Conservation (phyloP, 257 asterid genomes). For the Nicotiana paniculata region DNA sequence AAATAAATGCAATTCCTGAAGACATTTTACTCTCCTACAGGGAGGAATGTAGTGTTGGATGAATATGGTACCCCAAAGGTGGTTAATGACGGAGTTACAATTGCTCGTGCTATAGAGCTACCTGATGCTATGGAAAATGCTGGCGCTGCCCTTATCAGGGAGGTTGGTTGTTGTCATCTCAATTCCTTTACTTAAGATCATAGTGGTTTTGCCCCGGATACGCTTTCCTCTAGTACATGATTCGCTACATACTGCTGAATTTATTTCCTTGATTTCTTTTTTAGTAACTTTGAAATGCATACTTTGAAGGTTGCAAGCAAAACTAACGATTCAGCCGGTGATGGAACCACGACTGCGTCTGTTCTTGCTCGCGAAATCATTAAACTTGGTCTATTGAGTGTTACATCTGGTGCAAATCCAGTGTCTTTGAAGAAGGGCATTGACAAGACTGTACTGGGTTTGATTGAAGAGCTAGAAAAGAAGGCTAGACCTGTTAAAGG, state of each 20-base stretch:
- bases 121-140: constrained; percentile 96
- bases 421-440: constrained; percentile 91
- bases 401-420: constrained; percentile 95
- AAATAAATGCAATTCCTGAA: neutral
- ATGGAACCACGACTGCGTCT: constrained; percentile 94
- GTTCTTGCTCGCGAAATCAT: constrained; percentile 96
- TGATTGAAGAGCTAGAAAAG: constrained; percentile 75
- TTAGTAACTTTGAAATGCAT: neutral
- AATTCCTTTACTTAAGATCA: neutral
- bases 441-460: constrained; percentile 73
- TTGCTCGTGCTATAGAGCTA: constrained; percentile 88
- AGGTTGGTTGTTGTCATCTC: constrained; percentile 41
- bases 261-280: neutral
- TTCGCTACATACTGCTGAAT: neutral
- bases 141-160: constrained; percentile 93
- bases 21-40: constrained; percentile 24
- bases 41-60: constrained; percentile 91
- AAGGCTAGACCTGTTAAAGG: constrained; percentile 95
- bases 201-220: neutral
- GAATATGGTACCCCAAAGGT: constrained; percentile 90
- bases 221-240: neutral
- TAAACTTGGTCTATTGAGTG: constrained; percentile 84
- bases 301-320: constrained; percentile 86
- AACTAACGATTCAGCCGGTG: constrained; percentile 99
- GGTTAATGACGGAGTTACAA: constrained; percentile 85